These are phyloP conservation scores for Aspergillus persii DNA, from an alignment of 2,329 filamentous ascomycete genomes.

Conservation along the genomic window DNA sequence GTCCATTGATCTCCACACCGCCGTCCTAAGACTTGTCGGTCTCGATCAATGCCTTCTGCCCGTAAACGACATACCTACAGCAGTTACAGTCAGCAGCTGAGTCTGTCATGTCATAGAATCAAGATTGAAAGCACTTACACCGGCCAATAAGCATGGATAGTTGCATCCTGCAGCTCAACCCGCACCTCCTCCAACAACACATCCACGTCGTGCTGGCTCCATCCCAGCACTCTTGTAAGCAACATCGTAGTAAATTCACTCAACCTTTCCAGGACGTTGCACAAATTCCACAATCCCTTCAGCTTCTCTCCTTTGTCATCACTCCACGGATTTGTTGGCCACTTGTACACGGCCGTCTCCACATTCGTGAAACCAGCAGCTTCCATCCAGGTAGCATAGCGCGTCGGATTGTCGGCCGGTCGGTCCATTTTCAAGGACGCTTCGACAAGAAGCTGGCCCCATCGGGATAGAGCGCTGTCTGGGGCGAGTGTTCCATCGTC, in stretches of 20 bases:
- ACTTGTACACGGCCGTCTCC: background rate
- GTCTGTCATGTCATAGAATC: background rate
- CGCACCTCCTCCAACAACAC: background rate
- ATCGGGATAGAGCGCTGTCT: background rate
- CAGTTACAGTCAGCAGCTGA: background rate
- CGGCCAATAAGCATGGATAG: constrained; percentile 1
- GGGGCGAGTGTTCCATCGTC: constrained; percentile 1
- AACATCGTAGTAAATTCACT: background rate
- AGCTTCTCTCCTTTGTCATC: background rate
- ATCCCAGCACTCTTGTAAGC: constrained; percentile 1
- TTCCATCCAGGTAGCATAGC: background rate
- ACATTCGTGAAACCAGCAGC: background rate
- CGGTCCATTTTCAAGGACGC: constrained; percentile 1
- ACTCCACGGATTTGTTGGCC: constrained; percentile 1
- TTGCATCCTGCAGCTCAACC: background rate
- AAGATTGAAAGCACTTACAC: background rate
- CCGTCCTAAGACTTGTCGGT: background rate
- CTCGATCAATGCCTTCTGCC: background rate
- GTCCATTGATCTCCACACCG: background rate
- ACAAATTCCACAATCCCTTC: constrained; percentile 1
- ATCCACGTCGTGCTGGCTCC: background rate
- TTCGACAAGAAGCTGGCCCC: background rate
- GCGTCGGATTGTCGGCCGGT: background rate
- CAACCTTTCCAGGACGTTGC: background rate
- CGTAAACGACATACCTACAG: constrained; percentile 3